Percentiles rank a stretch among this genome's conserved stretches.
Conservation (phyloP, 768 basidiomycete species). For the Macrolepiota albuminosa region DNA sequence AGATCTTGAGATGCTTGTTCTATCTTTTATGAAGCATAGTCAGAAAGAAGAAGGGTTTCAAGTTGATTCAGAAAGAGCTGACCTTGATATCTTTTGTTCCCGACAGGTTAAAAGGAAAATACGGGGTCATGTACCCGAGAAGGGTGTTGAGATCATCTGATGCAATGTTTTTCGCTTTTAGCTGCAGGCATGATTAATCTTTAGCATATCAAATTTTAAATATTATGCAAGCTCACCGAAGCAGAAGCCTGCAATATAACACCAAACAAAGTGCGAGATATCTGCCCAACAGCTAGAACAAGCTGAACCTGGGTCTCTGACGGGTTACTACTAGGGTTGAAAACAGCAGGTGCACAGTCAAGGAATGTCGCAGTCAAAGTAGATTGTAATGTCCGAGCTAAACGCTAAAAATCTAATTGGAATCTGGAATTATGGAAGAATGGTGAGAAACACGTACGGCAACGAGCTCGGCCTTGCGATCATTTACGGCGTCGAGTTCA, state of each 20-base stretch:
- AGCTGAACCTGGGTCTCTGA: slow-evolving; percentile 58
- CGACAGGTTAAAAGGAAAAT: slow-evolving; percentile 72
- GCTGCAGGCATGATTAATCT: slow-evolving; percentile 14
- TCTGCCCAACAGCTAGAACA: slow-evolving; percentile 50
- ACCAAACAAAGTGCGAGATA: slow-evolving; percentile 59
- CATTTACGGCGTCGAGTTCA: slow-evolving; percentile 2
- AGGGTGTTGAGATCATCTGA: slow-evolving; percentile 52
- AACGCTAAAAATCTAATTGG: slow-evolving; percentile 36
- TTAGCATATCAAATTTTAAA: neutral
- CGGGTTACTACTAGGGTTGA: slow-evolving; percentile 59
- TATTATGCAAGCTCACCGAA: slow-evolving; percentile 26
- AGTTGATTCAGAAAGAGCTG: neutral
- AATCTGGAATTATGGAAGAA: neutral
- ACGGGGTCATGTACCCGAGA: slow-evolving; percentile 69
- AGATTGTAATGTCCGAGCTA: slow-evolving; percentile 73
- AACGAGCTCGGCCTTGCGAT: slow-evolving; percentile 1
- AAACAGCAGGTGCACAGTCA: slow-evolving; percentile 80
- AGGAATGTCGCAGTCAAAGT: slow-evolving; percentile 80
- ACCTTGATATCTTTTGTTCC: slow-evolving; percentile 58
- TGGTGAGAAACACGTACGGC: slow-evolving; percentile 4
- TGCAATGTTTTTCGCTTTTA: slow-evolving; percentile 19
- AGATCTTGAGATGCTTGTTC: slow-evolving; percentile 67
- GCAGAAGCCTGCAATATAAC: slow-evolving; percentile 40
- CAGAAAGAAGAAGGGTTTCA: neutral
- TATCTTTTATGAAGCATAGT: slow-evolving; percentile 33